A percentile compares a stretch with the other conserved stretches of the same genome.
Conservation (phyloP, 1,284 basidiomycete genomes). For the Melampsora larici-populina region DNA sequence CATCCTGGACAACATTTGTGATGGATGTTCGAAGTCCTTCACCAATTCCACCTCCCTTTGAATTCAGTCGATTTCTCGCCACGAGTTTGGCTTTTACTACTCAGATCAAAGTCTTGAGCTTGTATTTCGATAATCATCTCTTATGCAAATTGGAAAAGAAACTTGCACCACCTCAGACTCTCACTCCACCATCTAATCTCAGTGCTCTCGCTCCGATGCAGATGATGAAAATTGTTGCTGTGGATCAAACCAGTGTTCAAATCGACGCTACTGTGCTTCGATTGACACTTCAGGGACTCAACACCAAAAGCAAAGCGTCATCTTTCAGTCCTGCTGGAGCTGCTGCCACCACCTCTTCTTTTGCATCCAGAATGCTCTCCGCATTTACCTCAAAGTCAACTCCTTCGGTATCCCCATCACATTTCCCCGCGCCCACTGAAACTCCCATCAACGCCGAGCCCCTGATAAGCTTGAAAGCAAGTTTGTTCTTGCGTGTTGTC, state of each 20-base stretch:
- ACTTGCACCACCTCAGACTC: constrained; percentile 61
- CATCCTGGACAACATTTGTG: constrained; percentile 78
- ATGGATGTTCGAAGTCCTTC: constrained; percentile 81
- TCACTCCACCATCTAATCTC: constrained; percentile 62
- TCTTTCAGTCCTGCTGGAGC: constrained; percentile 51
- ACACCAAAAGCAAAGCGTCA: constrained; percentile 47
- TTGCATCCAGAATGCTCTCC: constrained; percentile 69
- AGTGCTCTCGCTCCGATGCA: constrained; percentile 55
- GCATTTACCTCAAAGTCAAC: constrained; percentile 55
- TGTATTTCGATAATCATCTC: constrained; percentile 74
- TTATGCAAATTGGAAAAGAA: constrained; percentile 73
- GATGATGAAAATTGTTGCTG: constrained; percentile 67
- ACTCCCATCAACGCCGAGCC: constrained; percentile 57
- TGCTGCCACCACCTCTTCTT: constrained; percentile 61
- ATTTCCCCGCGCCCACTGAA: constrained; percentile 7
- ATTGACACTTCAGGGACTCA: constrained; percentile 52
- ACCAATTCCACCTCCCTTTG: constrained; percentile 75
- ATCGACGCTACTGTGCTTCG: constrained; percentile 50
- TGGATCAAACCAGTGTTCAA: constrained; percentile 58
- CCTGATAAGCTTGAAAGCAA: constrained; percentile 62
- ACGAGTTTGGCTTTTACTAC: constrained; percentile 94
- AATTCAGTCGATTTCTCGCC: constrained; percentile 82
- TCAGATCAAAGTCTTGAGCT: constrained; percentile 69
- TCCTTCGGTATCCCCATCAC: constrained; percentile 48
- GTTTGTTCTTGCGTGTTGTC: constrained; percentile 75